Evolutionary conservation across 2,329 filamentous ascomycete species (phyloP), one percentile per base, ranked within the genome.

Genomic region (Fusarium tuaranense): DNA sequence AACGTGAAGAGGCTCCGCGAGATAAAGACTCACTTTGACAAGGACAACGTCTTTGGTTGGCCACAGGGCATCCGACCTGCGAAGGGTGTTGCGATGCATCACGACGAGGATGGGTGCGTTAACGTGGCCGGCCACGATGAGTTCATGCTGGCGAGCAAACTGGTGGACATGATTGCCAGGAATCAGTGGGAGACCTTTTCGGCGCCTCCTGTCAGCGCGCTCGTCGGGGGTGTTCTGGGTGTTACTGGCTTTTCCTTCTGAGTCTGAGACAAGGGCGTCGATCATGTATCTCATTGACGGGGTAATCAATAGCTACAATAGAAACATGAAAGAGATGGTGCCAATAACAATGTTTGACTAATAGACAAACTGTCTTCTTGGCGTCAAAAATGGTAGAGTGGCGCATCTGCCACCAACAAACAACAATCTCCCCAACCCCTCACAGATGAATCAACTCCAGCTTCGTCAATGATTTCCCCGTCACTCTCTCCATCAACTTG

Each of bases 21-120:
- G 0, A 32, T 83, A 48, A 83, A 83, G 70, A 8, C 71, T 5
- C 38, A 75, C 0, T 83, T 77, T 76, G 82, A 83, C 25, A 48
- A 55, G 34, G 13, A 65, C 0, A 74, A 80, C 8, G 76, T 79
- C 63, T 83, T 82, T 38, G 62, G 68, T 3, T 80, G 80, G 77
- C 13, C 46, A 1, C 78, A 81, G n/a, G 77, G 79, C 6, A 59
- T 82, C 5, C 41, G 61, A 7, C 66, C 71, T 30, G 68, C 78
- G 10, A 18, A 30, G 9, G n/a, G 30, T 16, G 46, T 3, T 5
- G 46, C 7, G 25, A 9, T 8, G 48, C 48, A 53, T 53, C 25
- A 2, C 6, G 48, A 53, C 7, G 48, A 16, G 6, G 48, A 53
- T 8, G 48, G 30, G 27, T 48, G 44, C 14, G 44, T 9, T 0